Evolutionary conservation across 176 grass and related monocot genomes (phyloP), one percentile per base, ranked within the genome.

Genomic region (Oryza brachyantha): DNA sequence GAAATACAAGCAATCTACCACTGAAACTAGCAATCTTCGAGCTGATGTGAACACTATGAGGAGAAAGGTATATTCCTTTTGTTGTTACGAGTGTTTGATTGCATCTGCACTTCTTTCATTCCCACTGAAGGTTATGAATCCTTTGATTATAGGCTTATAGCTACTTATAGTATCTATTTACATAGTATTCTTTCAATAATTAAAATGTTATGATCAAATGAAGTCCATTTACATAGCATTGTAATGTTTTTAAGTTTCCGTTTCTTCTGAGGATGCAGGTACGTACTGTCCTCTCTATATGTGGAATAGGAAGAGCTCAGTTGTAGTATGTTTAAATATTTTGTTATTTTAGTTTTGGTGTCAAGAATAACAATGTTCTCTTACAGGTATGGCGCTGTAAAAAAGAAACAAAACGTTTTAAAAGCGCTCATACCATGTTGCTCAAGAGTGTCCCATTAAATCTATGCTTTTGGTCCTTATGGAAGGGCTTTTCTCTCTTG

Each of bases 41-140:
- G 86, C 84, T 75, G 84, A 97, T 68, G n/a, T 97, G 79, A 86
- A 86, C 60, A 92, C 68, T 35, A 75, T 91, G 87, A 91, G 73
- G 76, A 84, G 82, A 77, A 97, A 94, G 89, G 94, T 90, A 72
- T 77, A 74, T 31, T 48, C 31, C 76, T 59, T 21, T 73, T 70
- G 22, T 67, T 74, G 38, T 61, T 68, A 10, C 17, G 13, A 61
- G 46, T 5, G 22, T 17, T 35, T 65, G 72, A 78, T 61, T 73
- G 34, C 61, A 61, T 78, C 7, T 7, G 39, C 54, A 81, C 16
- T 70, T 71, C 2, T 60, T 69, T 46, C 32, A 32, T 67, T 27
- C 10, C 76, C n/a, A 21, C 67, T 52, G 36, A 67, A 54, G 76
- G n/a, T 25, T 12, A 13, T 32, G 27, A 80, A 31, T 79, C 3